These are phyloP conservation scores for Eimeria necatrix DNA, from an alignment of 169 alveolate genomes.

Conservation along the genomic window DNA sequence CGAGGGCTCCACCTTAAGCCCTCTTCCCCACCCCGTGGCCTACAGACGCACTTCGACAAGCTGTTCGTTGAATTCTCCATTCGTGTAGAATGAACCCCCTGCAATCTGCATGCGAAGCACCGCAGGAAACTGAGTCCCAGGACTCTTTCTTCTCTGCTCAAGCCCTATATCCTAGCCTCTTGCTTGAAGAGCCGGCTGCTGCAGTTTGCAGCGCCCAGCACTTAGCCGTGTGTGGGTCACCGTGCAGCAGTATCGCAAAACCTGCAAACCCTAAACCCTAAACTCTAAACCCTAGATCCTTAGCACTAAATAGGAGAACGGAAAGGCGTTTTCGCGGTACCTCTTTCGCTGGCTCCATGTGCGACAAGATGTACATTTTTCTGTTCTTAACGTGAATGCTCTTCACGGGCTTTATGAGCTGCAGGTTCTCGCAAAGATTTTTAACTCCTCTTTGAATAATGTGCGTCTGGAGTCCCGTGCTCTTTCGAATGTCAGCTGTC, in stretches of 20 bases:
- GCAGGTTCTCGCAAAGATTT: slow-evolving; percentile 89
- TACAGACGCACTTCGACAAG: slow-evolving; percentile 89
- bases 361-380: slow-evolving; percentile 91
- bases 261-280: neutral
- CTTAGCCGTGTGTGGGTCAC: too few species aligned
- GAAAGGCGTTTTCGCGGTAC: slow-evolving; percentile 76
- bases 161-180: neutral
- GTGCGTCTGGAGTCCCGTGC: slow-evolving; percentile 92
- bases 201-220: too few species aligned
- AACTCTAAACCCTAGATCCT: slow-evolving; percentile 23
- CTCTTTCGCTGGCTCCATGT: slow-evolving; percentile 94
- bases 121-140: neutral
- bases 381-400: slow-evolving; percentile 94
- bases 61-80: slow-evolving; percentile 94
- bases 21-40: neutral
- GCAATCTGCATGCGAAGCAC: slow-evolving; percentile 85
- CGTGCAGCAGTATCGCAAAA: too few species aligned
- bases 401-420: slow-evolving; percentile 93
- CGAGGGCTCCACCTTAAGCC: neutral
- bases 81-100: slow-evolving; percentile 95
- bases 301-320: neutral
- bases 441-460: slow-evolving; percentile 92
- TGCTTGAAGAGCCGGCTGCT: neutral
- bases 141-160: neutral
- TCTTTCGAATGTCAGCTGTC: slow-evolving; percentile 95